Evolutionary conservation across 257 asterid species (phyloP), one percentile per base, ranked within the genome.

Genomic region (Solanum neorickii): DNA sequence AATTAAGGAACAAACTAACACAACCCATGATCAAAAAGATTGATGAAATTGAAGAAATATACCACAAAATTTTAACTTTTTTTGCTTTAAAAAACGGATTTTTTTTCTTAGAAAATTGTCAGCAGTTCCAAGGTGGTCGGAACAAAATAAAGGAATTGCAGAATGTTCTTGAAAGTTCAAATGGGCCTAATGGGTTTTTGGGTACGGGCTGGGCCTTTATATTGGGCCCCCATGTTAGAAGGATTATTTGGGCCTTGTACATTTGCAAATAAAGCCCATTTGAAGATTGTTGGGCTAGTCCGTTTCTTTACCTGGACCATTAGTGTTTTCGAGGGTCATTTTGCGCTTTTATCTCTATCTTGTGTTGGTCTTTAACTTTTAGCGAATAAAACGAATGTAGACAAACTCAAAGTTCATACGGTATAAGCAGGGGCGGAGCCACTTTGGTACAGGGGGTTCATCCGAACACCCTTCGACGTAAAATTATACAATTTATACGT

Each of bases 151-250:
- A 68, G 25, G 13, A 15, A 10, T 0, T 31, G 65, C 12, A 52
- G 89, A 88, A 87, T 31, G 76, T 86, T 86, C 92, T 83, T 90
- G 92, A 90, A 88, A 83, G 86, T 86, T 88, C 87, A n/a, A 46
- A 21, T 13, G 62, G 88, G 85, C 35, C 25, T 70, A 1, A 2
- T 46, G 12, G 62, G 1, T 27, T 37, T 25, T 44, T 23, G 20
- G 27, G 20, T 29, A 41, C 27, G 31, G 59, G 46, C 23, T 44
- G 83, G 83, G 15, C 21, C n/a, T 25, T 4, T 7, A 44, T 25
- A 44, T 77, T 77, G 83, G 83, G 62, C 62, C 12, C 44, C 2
- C 0, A 1, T 39, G 0, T 11, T 41, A 75, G 23, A n/a, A 33
- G 7, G 62, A 25, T 44, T 25, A 77, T 3, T 42, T 77, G 56